Percentiles rank a stretch among this genome's conserved stretches.
Conservation (phyloP, 2,329 filamentous ascomycete genomes). For the Penicillium sp. region DNA sequence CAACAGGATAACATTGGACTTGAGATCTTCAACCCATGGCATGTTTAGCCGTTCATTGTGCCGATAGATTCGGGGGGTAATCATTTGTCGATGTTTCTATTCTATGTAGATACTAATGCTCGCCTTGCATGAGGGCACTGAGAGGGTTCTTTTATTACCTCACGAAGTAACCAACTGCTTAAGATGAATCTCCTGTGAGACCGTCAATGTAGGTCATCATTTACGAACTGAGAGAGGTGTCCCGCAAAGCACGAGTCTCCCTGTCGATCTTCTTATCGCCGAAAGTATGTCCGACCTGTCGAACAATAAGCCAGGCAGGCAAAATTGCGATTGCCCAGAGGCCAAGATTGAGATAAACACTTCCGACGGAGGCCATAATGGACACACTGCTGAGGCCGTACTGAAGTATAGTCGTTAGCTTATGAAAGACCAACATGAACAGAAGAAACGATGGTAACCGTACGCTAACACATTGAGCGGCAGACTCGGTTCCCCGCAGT, state of each 20-base stretch:
- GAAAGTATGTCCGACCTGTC: constrained; percentile 49
- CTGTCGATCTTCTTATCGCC: constrained; percentile 31
- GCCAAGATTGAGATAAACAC: constrained; percentile 68
- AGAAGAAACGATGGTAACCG: constrained; percentile 17
- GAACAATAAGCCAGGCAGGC: constrained; percentile 67
- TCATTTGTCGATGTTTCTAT: background rate
- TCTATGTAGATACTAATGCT: constrained; percentile 13
- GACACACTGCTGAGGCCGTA: constrained; percentile 64
- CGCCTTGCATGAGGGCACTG: background rate
- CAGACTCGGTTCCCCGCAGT: constrained; percentile 68
- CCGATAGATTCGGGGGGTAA: background rate
- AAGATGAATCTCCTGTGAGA: background rate
- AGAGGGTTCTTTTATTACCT: background rate
- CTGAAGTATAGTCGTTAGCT: constrained; percentile 22
- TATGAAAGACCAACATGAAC: background rate
- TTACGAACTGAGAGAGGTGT: constrained; percentile 4
- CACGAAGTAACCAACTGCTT: background rate
- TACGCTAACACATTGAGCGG: constrained; percentile 67
- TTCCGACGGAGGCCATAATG: constrained; percentile 64
- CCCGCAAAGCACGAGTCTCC: constrained; percentile 16
- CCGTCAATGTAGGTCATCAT: too few relatives aligned
- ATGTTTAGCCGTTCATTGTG: constrained; percentile 1
- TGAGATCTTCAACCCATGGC: constrained; percentile 22
- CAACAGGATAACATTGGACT: constrained; percentile 70
- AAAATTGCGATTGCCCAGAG: constrained; percentile 64